Evolutionary conservation across 2,329 filamentous ascomycete species (phyloP).

Genomic region (Monosporascus sp.): DNA sequence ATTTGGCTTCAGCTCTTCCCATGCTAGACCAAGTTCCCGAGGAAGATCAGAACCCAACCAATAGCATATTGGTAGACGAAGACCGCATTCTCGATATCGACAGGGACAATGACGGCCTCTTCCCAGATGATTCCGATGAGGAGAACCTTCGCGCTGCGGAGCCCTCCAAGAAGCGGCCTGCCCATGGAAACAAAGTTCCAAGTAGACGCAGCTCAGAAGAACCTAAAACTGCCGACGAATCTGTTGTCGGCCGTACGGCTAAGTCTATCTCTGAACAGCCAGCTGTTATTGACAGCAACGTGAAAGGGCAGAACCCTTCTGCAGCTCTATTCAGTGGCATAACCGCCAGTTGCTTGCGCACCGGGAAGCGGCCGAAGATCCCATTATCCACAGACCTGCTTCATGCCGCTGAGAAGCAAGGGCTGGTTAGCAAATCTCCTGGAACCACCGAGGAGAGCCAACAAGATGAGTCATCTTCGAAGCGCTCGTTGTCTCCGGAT

Average conservation of each 20-base stretch:
- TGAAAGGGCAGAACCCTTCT: constrained; percentile 3
- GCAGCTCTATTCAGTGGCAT: constrained; percentile 31
- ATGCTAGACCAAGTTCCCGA: constrained; percentile 25
- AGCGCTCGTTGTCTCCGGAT: constrained; percentile 15
- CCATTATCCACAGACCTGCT: constrained; percentile 34
- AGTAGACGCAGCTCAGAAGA: not conserved
- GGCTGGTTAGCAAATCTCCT: constrained; percentile 29
- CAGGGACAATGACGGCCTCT: constrained; percentile 43
- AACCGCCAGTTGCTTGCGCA: constrained; percentile 36
- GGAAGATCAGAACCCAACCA: constrained; percentile 27
- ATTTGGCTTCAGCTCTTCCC: constrained; percentile 46
- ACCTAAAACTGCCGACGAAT: not conserved
- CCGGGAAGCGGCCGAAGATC: constrained; percentile 30
- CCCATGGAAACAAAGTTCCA: constrained; percentile 1
- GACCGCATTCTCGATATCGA: constrained; percentile 42
- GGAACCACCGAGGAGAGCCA: constrained; percentile 6
- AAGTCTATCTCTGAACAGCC: not conserved
- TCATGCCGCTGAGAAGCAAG: constrained; percentile 34
- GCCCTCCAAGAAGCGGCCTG: constrained; percentile 1
- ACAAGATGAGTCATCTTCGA: constrained; percentile 6
- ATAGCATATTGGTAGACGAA: constrained; percentile 61
- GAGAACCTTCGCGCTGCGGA: constrained; percentile 25
- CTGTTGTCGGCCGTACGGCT: not conserved
- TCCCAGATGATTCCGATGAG: constrained; percentile 49
- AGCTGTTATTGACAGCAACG: not conserved